Percentiles rank a stretch among this genome's conserved stretches.
These are phyloP conservation scores for Penicillium digitatum DNA, from an alignment of 2,329 filamentous ascomycete genomes.

Conservation along the genomic window DNA sequence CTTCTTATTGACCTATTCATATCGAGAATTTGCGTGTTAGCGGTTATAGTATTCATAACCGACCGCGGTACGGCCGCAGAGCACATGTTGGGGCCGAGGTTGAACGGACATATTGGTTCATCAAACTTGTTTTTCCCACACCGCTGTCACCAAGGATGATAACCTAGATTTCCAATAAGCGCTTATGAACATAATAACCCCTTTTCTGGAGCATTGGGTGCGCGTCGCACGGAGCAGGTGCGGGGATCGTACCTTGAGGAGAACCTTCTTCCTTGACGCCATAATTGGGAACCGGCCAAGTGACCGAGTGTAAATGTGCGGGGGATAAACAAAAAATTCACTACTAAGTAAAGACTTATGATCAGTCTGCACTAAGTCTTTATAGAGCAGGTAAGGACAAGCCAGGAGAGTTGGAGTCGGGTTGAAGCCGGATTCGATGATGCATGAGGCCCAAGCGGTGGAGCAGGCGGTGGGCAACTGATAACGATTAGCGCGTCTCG, in stretches of 20 bases:
- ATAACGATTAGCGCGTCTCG: slow-evolving; percentile 21
- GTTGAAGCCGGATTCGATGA: slow-evolving; percentile 31
- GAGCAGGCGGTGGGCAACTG: slow-evolving; percentile 26
- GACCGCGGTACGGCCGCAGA: slow-evolving; percentile 3
- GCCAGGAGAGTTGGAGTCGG: slow-evolving; percentile 23
- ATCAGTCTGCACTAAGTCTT: not conserved
- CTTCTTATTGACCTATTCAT: slow-evolving; percentile 91
- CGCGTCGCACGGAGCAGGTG: slow-evolving; percentile 13
- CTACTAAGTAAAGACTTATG: not conserved
- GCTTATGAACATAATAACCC: slow-evolving; percentile 7
- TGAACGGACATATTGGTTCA: slow-evolving; percentile 98
- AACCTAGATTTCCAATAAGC: slow-evolving; percentile 57
- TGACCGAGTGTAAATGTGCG: not conserved
- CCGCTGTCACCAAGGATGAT: slow-evolving; percentile 99
- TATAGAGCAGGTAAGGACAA: slow-evolving; percentile 3
- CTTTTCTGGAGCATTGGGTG: not conserved
- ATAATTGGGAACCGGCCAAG: slow-evolving; percentile 44
- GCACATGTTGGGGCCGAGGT: slow-evolving; percentile 1
- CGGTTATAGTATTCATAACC: slow-evolving; percentile 9
- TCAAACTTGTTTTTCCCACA: slow-evolving; percentile 98
- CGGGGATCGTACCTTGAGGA: slow-evolving; percentile 66
- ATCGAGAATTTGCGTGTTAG: slow-evolving; percentile 13
- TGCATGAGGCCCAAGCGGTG: slow-evolving; percentile 34
- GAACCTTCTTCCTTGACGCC: slow-evolving; percentile 83
- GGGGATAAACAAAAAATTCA: not conserved